Evolutionary conservation across 176 grass and related monocot genomes (phyloP).

Genomic region (Tillandsia fasciculata): DNA sequence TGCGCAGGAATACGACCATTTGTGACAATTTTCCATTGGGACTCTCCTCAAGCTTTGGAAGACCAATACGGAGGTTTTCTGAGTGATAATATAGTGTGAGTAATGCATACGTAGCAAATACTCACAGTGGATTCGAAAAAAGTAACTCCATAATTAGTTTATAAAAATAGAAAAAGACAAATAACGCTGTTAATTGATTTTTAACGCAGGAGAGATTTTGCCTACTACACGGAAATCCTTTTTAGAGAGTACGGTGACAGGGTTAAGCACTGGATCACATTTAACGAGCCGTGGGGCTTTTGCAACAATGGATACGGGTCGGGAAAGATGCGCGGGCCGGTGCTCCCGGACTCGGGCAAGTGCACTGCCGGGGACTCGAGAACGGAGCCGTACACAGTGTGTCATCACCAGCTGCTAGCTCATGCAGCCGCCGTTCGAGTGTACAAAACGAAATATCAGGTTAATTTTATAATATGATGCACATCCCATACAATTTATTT

Average conservation of each 20-base stretch:
- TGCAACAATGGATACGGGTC: constrained; percentile 24
- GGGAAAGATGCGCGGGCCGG: constrained; percentile 22
- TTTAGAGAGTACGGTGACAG: constrained; percentile 53
- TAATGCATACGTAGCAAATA: not conserved
- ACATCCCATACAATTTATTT: not conserved
- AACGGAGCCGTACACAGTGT: constrained; percentile 20
- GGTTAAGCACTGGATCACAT: constrained; percentile 72
- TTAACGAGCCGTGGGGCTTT: constrained; percentile 43
- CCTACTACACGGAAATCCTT: constrained; percentile 42
- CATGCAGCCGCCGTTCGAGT: constrained; percentile 19
- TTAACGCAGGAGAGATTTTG: constrained; percentile 39
- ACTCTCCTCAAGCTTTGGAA: constrained; percentile 51
- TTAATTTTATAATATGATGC: not conserved
- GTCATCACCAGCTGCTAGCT: constrained; percentile 21
- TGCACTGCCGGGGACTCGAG: constrained; percentile 14
- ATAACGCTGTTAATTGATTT: not conserved
- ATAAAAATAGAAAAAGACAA: not conserved
- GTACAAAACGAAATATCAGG: constrained; percentile 32
- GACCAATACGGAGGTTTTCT: constrained; percentile 55
- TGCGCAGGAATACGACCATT: constrained; percentile 46
- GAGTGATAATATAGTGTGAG: constrained; percentile 46
- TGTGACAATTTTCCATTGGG: constrained; percentile 63
- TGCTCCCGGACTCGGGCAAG: constrained; percentile 26
- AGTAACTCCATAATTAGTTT: not conserved
- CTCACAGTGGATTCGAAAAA: not conserved